Base-by-base conservation (phyloP, 2,329 filamentous ascomycete species). In the Pseudogymnoascus sp. region DNA sequence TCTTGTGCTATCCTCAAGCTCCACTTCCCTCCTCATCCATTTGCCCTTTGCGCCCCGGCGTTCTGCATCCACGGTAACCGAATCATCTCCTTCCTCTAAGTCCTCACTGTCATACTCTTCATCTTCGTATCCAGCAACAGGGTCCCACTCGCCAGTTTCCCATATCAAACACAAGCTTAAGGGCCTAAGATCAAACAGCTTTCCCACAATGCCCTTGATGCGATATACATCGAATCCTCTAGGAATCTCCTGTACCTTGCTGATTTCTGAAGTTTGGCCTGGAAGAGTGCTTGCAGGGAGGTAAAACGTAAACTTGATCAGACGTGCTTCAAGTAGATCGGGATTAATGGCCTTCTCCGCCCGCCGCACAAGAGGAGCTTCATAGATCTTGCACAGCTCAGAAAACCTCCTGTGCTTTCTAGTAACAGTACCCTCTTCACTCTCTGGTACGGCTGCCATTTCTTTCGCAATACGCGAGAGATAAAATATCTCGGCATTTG, bases 401-500 rank as follows among this genome's bases (percentile, higher is more conserved):
- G 73, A 69, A 72, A 90, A 97, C 4, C 91, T 82, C 6, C 85
- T 87, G 73, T 97, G 92, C 3, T 77, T 75, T 0, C 72, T 75
- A 2, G 89, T 72, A 0, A 96, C 81, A 1, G 77, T 75, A 0
- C 74, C 75, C 66, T 87, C 82, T 2, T 78, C 74, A 2, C 73
- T 74, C 62, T 84, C 80, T 0, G 84, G 77, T 0, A 84, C 82
- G 3, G 80, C 77, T 1, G 85, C 82, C 39, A 97, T 78, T 71
- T 94, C 90, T 65, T 86, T 86, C 9, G 84, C 89, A 63, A 97
- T 94, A 61, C 89, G 84, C 0, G 88, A 90, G 9, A 97, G 84
- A 73, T 99, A 99, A 73, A 96, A 99, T 70, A 93, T 87, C 69
- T 97, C 94, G 4, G 92, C 92, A 70, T 97, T 94, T 61, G 85